Evolutionary conservation across 2,329 filamentous ascomycete genomes (phyloP), one percentile per base, ranked within the genome.

Genomic region (Fusarium cicatricum): DNA sequence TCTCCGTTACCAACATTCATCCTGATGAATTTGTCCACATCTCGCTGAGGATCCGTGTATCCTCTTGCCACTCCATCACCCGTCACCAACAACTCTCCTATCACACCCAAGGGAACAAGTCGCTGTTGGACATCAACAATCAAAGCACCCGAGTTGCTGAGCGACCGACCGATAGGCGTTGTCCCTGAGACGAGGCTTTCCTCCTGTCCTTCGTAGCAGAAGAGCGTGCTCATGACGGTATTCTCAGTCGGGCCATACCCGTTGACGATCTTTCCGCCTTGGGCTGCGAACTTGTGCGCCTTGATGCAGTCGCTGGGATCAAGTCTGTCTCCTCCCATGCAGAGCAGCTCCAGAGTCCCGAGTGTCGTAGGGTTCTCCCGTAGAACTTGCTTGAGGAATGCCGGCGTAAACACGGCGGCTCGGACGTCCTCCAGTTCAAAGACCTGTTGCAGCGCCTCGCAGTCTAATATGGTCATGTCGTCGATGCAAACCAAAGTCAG

Each of bases 61-160:
- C 68, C 49, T 15, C 42, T n/a, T 7, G 41, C 49, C 5, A 52
- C 16, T 12, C 49, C 49, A 52, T 69, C 66, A 1, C 69, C 68
- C 0, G 65, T 67, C 2, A 71, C 60, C 1, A 71, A 52, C 2
- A 72, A 57, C 38, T 71, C 70, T 0, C 70, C 70, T 3, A 72
- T 29, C 1, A 70, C 64, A 6, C 69, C 69, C 1, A 64, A 19
- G 2, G 69, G 65, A 0, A 71, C 67, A 3, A 67, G 63, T 1
- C 47, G 60, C 12, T 61, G 58, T 1, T 62, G 37, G 2, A 46
- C 17, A 45, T 71, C 69, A 64, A 71, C 65, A 11, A 71, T 46
- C 32, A 58, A 60, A 2, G 60, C 61, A 1, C 59, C 65, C 0
- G 66, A 68, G 39, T 67, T 64, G 48, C 32, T 54, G 15, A 67